These are phyloP conservation scores for Leersia perrieri DNA, from an alignment of 176 grass and related monocot species.

Conservation along the genomic window DNA sequence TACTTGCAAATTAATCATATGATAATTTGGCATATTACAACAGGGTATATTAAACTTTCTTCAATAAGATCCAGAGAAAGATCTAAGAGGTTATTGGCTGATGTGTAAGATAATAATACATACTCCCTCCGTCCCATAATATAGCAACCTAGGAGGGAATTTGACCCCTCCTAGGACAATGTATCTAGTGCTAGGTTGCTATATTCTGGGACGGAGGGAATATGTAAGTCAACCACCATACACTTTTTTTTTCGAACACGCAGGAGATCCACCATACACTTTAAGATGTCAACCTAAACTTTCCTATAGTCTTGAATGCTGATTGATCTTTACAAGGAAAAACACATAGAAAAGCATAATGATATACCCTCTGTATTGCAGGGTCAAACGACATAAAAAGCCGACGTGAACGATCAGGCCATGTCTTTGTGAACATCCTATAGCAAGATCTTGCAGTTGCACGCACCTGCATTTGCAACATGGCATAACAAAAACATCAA, in stretches of 20 bases:
- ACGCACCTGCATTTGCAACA: constrained; percentile 56
- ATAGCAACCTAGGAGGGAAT: too few relatives aligned
- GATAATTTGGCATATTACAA: constrained; percentile 3
- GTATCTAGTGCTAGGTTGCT: too few relatives aligned
- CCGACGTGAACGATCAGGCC: constrained; percentile 66
- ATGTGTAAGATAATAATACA: not conserved
- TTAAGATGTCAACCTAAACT: not conserved
- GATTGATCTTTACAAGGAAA: not conserved
- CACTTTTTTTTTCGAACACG: too few relatives aligned
- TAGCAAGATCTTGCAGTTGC: constrained; percentile 79
- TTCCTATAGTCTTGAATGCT: not conserved
- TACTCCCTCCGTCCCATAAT: too few relatives aligned
- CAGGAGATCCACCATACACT: too few relatives aligned
- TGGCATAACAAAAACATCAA: constrained; percentile 23
- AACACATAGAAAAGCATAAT: constrained; percentile 25
- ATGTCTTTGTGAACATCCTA: constrained; percentile 81
- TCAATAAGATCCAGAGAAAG: constrained; percentile 15
- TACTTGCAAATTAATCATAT: not conserved
- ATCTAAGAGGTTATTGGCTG: not conserved
- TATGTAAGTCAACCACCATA: not conserved
- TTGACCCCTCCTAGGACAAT: too few relatives aligned
- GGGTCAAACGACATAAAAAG: constrained; percentile 89
- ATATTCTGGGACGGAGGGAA: too few relatives aligned
- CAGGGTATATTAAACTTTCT: not conserved
- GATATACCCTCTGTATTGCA: constrained; percentile 77